These are phyloP conservation scores for Zymoseptoria crescenta DNA, from an alignment of 2,329 filamentous ascomycete genomes.

Conservation along the genomic window DNA sequence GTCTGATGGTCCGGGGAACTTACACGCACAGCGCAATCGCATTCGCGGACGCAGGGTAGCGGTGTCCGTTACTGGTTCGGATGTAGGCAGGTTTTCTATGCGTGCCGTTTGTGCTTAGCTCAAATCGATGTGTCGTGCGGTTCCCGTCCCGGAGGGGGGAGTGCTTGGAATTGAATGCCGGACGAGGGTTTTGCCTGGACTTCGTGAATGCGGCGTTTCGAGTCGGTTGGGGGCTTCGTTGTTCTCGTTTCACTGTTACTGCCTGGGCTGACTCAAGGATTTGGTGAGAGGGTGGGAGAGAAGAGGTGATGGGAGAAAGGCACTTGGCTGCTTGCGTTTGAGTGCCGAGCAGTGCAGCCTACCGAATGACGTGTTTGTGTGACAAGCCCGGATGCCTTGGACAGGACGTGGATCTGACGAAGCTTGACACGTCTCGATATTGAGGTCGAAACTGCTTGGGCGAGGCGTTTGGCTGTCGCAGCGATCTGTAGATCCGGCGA, in stretches of 20 bases:
- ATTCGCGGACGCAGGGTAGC: neutral
- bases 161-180: neutral
- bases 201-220: neutral
- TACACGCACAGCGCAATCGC: neutral
- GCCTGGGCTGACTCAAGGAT: too few relatives aligned
- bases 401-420: neutral
- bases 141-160: neutral
- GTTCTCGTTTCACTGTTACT: too few relatives aligned
- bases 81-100: neutral
- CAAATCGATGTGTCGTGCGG: too few relatives aligned
- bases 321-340: neutral
- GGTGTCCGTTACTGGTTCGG: neutral
- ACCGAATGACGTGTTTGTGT: neutral
- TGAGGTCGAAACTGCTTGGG: neutral
- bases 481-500: neutral
- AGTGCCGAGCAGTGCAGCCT: neutral
- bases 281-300: too few relatives aligned
- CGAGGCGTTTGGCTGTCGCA: neutral
- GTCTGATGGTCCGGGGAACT: neutral
- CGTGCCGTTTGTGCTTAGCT: neutral
- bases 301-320: too few relatives aligned
- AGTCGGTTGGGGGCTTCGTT: too few relatives aligned
- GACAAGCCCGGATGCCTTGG: neutral
- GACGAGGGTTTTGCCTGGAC: neutral
- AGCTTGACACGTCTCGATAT: neutral